A percentile compares a stretch with the other conserved stretches of the same genome.
Evolutionary conservation across 2,329 filamentous ascomycete species (phyloP).

Genomic region (Cytospora leucostoma): DNA sequence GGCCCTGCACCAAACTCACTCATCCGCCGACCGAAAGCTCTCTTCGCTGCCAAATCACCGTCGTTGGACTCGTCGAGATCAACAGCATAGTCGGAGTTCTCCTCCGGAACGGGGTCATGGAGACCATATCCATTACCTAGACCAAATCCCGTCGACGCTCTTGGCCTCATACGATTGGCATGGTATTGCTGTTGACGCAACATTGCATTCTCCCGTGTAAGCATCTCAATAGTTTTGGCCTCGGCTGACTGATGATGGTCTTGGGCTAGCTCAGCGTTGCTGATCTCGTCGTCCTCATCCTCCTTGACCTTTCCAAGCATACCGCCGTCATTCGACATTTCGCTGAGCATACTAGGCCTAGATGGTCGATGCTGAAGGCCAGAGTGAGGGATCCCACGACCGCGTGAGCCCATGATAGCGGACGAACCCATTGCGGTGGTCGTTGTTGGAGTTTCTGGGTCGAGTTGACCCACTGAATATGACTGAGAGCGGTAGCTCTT

Average conservation of each 20-base stretch:
- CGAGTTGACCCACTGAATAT: slow-evolving; percentile 90
- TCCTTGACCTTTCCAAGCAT: slow-evolving; percentile 70
- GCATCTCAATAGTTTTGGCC: slow-evolving; percentile 63
- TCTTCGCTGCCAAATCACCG: slow-evolving; percentile 47
- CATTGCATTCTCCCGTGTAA: slow-evolving; percentile 64
- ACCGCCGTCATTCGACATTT: slow-evolving; percentile 65
- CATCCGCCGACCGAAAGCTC: slow-evolving; percentile 54
- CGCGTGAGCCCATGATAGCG: slow-evolving; percentile 52
- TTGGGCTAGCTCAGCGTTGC: slow-evolving; percentile 30
- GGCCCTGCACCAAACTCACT: slow-evolving; percentile 55
- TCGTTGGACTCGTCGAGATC: slow-evolving; percentile 67
- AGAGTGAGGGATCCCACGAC: slow-evolving; percentile 58
- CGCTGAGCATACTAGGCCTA: slow-evolving; percentile 73
- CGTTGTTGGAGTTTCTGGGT: slow-evolving; percentile 59
- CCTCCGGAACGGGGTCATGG: slow-evolving; percentile 62
- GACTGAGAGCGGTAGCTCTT: slow-evolving; percentile 96
- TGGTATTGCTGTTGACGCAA: slow-evolving; percentile 60
- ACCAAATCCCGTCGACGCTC: slow-evolving; percentile 57
- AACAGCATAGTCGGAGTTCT: slow-evolving; percentile 67
- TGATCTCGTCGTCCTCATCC: slow-evolving; percentile 67
- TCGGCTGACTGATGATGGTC: slow-evolving; percentile 57
- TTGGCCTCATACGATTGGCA: slow-evolving; percentile 54
- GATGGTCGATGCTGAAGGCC: slow-evolving; percentile 81
- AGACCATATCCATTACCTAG: slow-evolving; percentile 60
- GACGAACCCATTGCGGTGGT: slow-evolving; percentile 47